Evolutionary conservation across 306 rosid genomes (phyloP).

Genomic region (Rosa chinensis): DNA sequence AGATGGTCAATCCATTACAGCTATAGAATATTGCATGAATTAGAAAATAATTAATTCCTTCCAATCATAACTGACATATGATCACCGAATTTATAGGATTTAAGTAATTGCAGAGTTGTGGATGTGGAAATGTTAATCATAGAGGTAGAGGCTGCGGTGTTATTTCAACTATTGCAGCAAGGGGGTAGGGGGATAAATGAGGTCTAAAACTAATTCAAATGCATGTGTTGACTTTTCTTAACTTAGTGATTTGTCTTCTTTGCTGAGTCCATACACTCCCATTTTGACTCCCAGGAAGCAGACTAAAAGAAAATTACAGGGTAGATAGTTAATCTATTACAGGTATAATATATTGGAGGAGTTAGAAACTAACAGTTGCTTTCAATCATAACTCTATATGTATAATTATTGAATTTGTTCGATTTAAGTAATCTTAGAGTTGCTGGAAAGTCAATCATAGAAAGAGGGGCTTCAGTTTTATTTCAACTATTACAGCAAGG

Average conservation of each 20-base stretch:
- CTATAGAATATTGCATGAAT: background rate
- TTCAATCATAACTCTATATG: background rate
- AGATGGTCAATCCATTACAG: background rate
- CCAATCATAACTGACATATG: background rate
- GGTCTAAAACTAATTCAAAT: background rate
- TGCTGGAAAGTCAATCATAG: background rate
- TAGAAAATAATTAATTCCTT: background rate
- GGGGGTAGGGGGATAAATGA: background rate
- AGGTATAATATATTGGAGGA: background rate
- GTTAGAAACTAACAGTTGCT: background rate
- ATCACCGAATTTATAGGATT: background rate
- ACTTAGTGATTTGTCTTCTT: background rate
- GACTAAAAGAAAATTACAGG: background rate
- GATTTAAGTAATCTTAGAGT: background rate
- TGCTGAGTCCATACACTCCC: background rate
- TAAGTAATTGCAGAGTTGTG: background rate
- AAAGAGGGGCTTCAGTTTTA: background rate
- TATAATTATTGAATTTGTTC: background rate
- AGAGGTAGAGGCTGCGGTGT: background rate
- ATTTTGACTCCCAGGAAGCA: background rate
- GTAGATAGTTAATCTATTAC: background rate
- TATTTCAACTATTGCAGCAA: background rate
- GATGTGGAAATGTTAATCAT: background rate
- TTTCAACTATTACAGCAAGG: background rate
- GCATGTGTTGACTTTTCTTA: background rate